Conservation (phyloP, 371 early-diverging fungal genomes). For the Blastocladiella emersonii region DNA sequence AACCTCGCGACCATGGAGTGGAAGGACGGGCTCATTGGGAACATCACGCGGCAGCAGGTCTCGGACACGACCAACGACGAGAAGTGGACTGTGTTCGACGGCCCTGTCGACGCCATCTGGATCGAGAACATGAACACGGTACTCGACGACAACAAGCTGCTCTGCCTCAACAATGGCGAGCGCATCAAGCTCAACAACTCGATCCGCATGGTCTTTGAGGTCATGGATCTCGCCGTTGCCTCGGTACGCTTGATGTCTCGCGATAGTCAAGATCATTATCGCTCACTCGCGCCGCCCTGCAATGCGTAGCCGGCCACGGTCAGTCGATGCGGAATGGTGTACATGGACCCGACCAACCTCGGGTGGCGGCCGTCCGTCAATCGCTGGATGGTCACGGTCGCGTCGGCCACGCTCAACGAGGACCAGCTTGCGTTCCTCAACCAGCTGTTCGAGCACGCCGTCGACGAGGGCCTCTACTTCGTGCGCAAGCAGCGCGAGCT, state of each 20-base stretch:
- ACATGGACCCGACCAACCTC: conserved; percentile 37
- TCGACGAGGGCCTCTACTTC: conserved; percentile 28
- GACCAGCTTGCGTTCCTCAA: conserved; percentile 22
- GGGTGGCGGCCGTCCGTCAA: conserved; percentile 35
- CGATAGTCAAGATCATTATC: too few species aligned
- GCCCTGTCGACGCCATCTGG: conserved; percentile 48
- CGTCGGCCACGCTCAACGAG: conserved; percentile 14
- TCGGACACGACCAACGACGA: conserved; percentile 29
- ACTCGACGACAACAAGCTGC: conserved; percentile 45
- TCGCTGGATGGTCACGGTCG: conserved; percentile 21
- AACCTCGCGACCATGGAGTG: conserved; percentile 47
- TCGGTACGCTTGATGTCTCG: conserved; percentile 12
- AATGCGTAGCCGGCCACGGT: conserved; percentile 31
- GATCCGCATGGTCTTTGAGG: conserved; percentile 46
- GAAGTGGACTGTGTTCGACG: conserved; percentile 50
- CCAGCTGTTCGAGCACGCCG: conserved; percentile 16
- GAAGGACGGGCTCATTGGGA: conserved; percentile 40
- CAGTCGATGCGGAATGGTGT: conserved; percentile 43
- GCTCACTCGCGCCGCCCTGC: neutral
- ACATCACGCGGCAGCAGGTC: conserved; percentile 35
- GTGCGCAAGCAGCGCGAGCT: conserved; percentile 27
- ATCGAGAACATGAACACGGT: conserved; percentile 44
- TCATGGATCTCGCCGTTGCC: conserved; percentile 41
- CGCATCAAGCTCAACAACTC: conserved; percentile 39
- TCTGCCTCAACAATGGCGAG: conserved; percentile 46